Conservation (phyloP, 352 stramenopile genomes). For the Pythium dissotocum region DNA sequence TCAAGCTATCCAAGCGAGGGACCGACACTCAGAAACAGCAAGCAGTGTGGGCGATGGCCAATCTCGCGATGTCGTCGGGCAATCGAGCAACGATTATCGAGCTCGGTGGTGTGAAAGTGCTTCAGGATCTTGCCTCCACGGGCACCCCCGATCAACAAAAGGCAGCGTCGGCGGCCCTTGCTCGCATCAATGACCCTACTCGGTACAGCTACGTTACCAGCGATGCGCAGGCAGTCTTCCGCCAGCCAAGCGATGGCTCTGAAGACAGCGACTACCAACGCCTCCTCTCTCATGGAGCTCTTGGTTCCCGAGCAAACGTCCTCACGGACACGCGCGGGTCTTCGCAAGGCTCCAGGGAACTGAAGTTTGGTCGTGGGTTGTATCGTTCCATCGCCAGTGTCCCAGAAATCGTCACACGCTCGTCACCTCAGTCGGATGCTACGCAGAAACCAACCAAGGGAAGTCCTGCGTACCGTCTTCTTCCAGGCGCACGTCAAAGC, state of each 20-base stretch:
- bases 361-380: conserved; percentile 20
- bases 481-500: conserved; percentile 8
- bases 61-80: conserved; percentile 15
- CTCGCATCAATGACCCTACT: conserved; percentile 14
- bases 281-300: neutral
- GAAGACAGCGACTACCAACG: conserved; percentile 19
- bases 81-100: conserved; percentile 18
- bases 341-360: conserved; percentile 6
- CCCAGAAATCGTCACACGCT: conserved; percentile 18
- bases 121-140: conserved; percentile 6
- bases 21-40: conserved; percentile 22
- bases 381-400: conserved; percentile 22
- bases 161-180: conserved; percentile 10
- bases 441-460: neutral
- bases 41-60: conserved; percentile 26
- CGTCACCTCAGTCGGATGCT: neutral
- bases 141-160: conserved; percentile 18
- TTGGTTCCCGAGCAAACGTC: conserved; percentile 4
- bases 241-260: conserved; percentile 15
- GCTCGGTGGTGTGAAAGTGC: conserved; percentile 11
- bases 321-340: neutral
- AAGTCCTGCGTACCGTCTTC: conserved; percentile 12
- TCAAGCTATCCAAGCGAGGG: conserved; percentile 15
- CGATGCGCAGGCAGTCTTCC: conserved; percentile 21
- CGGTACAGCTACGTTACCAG: neutral